Evolutionary conservation across 208 protist genomes (phyloP).

Genomic region (Sergeia podlipaevii): DNA sequence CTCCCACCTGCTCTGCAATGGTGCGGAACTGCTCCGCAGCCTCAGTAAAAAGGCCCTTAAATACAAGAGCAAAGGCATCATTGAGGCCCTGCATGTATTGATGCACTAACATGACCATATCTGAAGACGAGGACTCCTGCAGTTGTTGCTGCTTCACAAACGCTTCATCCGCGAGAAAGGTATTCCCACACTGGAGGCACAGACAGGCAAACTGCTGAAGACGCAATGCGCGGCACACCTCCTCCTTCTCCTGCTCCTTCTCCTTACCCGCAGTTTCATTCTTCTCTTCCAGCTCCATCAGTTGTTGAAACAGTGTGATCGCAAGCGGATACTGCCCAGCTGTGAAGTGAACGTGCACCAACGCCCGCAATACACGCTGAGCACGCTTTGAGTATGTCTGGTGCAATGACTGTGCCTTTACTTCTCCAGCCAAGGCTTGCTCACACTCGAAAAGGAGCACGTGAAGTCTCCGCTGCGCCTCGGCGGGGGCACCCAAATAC

Average conservation of each 20-base stretch:
- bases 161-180: conserved; percentile 30
- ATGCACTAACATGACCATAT: conserved; percentile 16
- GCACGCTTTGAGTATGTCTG: conserved; percentile 29
- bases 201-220: conserved; percentile 41
- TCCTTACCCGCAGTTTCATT: conserved; percentile 1
- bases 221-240: conserved; percentile 23
- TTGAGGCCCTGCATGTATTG: conserved; percentile 29
- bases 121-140: neutral
- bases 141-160: conserved; percentile 7
- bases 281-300: conserved; percentile 28
- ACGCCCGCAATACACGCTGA: conserved; percentile 46
- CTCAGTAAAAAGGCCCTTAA: conserved; percentile 34
- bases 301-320: conserved; percentile 31
- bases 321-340: conserved; percentile 50
- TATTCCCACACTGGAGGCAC: conserved; percentile 32
- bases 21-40: conserved; percentile 34
- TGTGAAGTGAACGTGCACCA: conserved; percentile 58
- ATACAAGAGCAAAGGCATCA: conserved; percentile 30
- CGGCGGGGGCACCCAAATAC: conserved; percentile 48
- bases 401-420: neutral
- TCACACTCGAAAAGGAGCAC: conserved; percentile 53
- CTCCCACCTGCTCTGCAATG: conserved; percentile 4
- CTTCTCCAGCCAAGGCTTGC: conserved; percentile 3
- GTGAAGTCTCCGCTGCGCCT: conserved; percentile 52
- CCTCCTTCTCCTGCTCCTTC: neutral